Evolutionary conservation across 345 rosid genomes (phyloP).

Genomic region (Sapria himalayana): DNA sequence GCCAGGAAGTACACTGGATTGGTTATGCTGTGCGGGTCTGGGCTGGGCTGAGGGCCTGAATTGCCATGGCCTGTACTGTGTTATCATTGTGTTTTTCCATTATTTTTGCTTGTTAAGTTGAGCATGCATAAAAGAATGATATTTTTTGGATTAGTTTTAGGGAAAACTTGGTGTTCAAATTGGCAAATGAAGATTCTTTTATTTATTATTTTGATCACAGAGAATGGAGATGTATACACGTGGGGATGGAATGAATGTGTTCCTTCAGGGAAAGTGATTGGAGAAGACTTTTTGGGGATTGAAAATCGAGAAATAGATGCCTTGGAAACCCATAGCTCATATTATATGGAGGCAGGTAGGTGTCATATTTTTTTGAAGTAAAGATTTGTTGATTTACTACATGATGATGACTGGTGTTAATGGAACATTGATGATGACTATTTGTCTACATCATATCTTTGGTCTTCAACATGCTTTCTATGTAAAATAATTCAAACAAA

Average conservation of each 20-base stretch:
- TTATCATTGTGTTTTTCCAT: neutral
- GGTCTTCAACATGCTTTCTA: too few species aligned
- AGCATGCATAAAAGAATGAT: neutral
- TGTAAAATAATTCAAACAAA: too few species aligned
- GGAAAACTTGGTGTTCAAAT: neutral
- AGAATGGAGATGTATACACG: conserved; percentile 54
- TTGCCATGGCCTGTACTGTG: too few species aligned
- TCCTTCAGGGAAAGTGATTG: conserved; percentile 68
- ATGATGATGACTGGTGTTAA: too few species aligned
- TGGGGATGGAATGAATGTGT: conserved; percentile 99
- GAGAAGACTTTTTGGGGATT: conserved; percentile 22
- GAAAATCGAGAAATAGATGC: conserved; percentile 26
- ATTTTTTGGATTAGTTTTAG: neutral
- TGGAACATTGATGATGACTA: too few species aligned
- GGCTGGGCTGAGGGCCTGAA: too few species aligned
- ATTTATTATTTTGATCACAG: conserved; percentile 20
- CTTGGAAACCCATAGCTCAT: conserved; percentile 31
- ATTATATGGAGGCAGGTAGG: conserved; percentile 53
- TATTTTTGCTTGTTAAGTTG: too few species aligned
- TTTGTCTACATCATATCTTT: too few species aligned
- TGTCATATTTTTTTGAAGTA: too few species aligned
- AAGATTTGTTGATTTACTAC: too few species aligned
- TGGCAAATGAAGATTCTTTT: neutral
- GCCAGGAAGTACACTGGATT: too few species aligned
- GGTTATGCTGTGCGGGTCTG: too few species aligned